These are phyloP conservation scores for Ceratobasidium papillatum DNA, from an alignment of 1,284 basidiomycete genomes.

Conservation along the genomic window DNA sequence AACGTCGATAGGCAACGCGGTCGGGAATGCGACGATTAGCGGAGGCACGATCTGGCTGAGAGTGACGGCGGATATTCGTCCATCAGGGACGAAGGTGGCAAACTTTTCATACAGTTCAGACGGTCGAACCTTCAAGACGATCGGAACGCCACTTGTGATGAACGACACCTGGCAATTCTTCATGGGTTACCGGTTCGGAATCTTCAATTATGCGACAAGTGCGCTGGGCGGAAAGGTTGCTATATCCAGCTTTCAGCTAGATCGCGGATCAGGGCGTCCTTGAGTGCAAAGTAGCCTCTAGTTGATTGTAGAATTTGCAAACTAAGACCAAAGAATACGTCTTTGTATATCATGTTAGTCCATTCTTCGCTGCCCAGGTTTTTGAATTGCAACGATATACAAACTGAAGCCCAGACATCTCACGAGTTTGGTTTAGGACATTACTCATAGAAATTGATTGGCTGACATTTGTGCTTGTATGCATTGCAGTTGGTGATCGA, in stretches of 20 bases:
- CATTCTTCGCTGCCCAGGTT: too few relatives aligned
- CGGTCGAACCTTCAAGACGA: slow-evolving; percentile 28
- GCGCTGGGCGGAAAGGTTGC: slow-evolving; percentile 46
- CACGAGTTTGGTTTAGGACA: too few relatives aligned
- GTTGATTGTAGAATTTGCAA: too few relatives aligned
- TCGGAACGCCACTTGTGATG: slow-evolving; percentile 44
- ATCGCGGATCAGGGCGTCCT: not conserved
- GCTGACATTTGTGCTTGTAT: too few relatives aligned
- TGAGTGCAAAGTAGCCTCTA: not conserved
- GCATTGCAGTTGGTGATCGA: too few relatives aligned
- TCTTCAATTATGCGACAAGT: slow-evolving; percentile 49
- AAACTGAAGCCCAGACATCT: too few relatives aligned
- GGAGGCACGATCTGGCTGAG: slow-evolving; percentile 48
- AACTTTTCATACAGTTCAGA: slow-evolving; percentile 42
- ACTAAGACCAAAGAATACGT: too few relatives aligned
- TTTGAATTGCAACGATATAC: too few relatives aligned
- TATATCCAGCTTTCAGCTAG: slow-evolving; percentile 53
- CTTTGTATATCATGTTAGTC: too few relatives aligned
- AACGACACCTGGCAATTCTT: slow-evolving; percentile 47
- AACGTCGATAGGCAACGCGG: slow-evolving; percentile 45
- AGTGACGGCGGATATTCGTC: slow-evolving; percentile 46
- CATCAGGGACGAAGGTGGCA: slow-evolving; percentile 21
- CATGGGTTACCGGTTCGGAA: slow-evolving; percentile 49
- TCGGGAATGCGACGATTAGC: slow-evolving; percentile 45
- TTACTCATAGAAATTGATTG: too few relatives aligned